Base-by-base conservation (phyloP, 257 asterid genomes). In the Cinchona pubescens region DNA sequence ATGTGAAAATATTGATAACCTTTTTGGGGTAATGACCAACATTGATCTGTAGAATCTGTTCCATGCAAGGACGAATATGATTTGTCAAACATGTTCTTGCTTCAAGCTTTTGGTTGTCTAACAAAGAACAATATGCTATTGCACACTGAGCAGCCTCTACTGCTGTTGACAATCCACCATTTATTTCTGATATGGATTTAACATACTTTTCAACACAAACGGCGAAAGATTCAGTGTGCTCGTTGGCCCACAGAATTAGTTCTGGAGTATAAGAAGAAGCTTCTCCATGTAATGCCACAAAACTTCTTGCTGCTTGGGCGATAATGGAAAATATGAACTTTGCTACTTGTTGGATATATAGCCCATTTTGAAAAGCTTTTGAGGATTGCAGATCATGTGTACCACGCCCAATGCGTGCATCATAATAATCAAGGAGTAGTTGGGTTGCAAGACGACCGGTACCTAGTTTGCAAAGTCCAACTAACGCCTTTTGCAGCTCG, bases 301-400 rank as follows among this genome's bases (percentile, higher is more conserved):
- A 89, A 78, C 93, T 86, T 76, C 76, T 86, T 37, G 77, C 85
- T 76, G 87, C 89, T 88, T 86, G 97, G 72, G 93, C 89, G 77
- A 92, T 89, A 90, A 83, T 82, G 3, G 97, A 92, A 76, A 87
- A 85, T 7, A 83, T 79, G 55, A 77, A 69, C 75, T 75, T 90
- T 25, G 92, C 75, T 42, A 76, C 73, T 74, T 81, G 84, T 67
- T 80, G 84, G 64, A 87, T 68, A 67, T 83, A 79, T 30, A 80
- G 45, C 30, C 74, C 83, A 49, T 71, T 71, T 30, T 51, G 75
- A 74, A 75, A 75, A 27, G 75, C 82, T 76, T 80, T 81, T 3
- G 88, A 77, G 59, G 81, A 83, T 59, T 82, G 84, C 74, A 88
- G 25, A 71, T 83, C 82, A 68, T 61, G 68, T n/a, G 82, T 69